Conservation (phyloP, 345 rosid genomes). For the Mallotus nudiflorus region DNA sequence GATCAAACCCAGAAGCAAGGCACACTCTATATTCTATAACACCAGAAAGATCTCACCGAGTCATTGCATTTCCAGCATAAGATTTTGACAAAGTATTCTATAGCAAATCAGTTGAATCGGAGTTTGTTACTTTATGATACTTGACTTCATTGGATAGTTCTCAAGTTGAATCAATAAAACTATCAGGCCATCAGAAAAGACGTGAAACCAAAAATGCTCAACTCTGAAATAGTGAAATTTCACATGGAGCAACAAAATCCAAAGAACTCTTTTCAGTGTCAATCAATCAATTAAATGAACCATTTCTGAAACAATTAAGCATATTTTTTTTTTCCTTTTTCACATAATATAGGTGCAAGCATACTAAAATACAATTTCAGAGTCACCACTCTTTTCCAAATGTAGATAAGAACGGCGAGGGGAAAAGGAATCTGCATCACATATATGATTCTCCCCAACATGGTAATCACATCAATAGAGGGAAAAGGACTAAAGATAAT, state of each 20-base stretch:
- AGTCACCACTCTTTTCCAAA: constrained; percentile 28
- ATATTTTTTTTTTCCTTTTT: neutral
- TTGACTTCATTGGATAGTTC: too few species aligned
- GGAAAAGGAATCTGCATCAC: constrained; percentile 34
- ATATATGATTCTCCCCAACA: constrained; percentile 34
- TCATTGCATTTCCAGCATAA: too few species aligned
- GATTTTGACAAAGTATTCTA: too few species aligned
- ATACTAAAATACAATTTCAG: constrained; percentile 22
- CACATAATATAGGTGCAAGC: constrained; percentile 8
- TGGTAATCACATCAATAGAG: constrained; percentile 24
- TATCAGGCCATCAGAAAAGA: too few species aligned
- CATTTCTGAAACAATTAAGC: constrained; percentile 5
- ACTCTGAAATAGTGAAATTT: neutral
- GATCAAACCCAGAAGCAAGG: too few species aligned
- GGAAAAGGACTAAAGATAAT: constrained; percentile 28
- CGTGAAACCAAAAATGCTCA: too few species aligned
- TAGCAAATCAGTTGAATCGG: too few species aligned
- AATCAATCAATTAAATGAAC: neutral
- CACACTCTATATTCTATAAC: too few species aligned
- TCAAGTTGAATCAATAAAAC: too few species aligned
- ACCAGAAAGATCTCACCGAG: too few species aligned
- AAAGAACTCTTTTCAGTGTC: neutral
- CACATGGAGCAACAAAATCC: neutral
- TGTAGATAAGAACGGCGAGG: constrained; percentile 26
- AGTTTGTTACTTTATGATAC: too few species aligned